Conservation (phyloP, 108 stramenopile genomes). For the Nitzschia palea region DNA sequence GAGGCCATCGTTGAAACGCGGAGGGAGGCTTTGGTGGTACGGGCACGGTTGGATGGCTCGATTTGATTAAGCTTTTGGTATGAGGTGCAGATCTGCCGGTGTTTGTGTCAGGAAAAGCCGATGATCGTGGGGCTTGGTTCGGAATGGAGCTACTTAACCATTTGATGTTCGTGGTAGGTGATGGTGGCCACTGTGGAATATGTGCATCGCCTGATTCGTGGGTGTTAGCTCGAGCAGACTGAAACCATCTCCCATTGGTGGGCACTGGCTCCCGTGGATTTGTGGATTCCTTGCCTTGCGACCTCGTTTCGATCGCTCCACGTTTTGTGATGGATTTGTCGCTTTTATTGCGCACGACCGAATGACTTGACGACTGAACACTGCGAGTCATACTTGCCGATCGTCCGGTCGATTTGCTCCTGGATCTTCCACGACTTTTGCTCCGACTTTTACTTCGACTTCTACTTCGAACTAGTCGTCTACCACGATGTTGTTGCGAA, state of each 20-base stretch:
- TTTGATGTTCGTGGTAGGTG: neutral
- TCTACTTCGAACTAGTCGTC: neutral
- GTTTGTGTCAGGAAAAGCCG: neutral
- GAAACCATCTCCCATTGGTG: neutral
- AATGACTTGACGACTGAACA: too few species aligned
- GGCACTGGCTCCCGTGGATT: neutral
- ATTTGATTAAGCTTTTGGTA: too few species aligned
- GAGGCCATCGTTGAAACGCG: constrained; percentile 5
- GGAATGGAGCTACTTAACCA: neutral
- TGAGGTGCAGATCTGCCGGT: neutral
- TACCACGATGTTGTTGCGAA: neutral
- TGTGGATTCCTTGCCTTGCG: neutral
- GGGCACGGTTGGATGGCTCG: too few species aligned
- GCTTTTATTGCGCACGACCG: neutral
- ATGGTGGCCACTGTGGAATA: neutral
- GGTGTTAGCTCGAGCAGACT: neutral
- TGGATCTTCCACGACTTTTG: neutral
- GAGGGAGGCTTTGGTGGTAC: neutral
- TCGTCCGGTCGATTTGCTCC: too few species aligned
- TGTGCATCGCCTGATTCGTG: neutral
- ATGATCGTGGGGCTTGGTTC: neutral
- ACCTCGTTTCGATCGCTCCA: neutral
- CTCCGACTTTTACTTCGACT: neutral
- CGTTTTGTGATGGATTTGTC: neutral
- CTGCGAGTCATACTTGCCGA: too few species aligned